These are phyloP conservation scores for Monosporozyma unispora DNA, from an alignment of 805 yeast genomes.

Conservation along the genomic window DNA sequence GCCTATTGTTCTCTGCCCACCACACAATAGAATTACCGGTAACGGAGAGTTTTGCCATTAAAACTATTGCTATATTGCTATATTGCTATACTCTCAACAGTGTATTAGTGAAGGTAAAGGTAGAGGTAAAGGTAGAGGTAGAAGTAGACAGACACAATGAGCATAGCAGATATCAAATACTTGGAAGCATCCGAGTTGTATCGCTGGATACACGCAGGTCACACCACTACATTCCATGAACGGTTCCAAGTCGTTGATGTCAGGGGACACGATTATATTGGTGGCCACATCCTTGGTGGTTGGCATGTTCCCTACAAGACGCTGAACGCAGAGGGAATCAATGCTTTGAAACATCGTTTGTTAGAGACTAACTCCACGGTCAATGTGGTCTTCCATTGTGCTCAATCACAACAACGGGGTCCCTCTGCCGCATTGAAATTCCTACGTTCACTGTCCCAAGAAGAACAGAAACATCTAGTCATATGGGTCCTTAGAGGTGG, in stretches of 20 bases:
- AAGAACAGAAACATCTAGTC: slow-evolving; percentile 30
- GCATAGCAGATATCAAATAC: slow-evolving; percentile 19
- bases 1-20: too few species aligned
- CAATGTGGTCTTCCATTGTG: slow-evolving; percentile 72
- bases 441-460: slow-evolving; percentile 26
- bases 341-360: slow-evolving; percentile 12
- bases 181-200: slow-evolving; percentile 19
- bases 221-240: slow-evolving; percentile 9
- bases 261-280: slow-evolving; percentile 72
- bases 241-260: slow-evolving; percentile 59
- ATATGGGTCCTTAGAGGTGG: slow-evolving; percentile 80
- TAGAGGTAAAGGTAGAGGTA: too few species aligned
- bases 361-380: slow-evolving; percentile 29
- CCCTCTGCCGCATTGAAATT: slow-evolving; percentile 73
- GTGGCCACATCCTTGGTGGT: slow-evolving; percentile 36
- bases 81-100: too few species aligned
- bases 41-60: background rate
- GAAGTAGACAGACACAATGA: too few species aligned
- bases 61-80: too few species aligned
- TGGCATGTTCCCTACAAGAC: slow-evolving; percentile 23
- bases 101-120: too few species aligned
- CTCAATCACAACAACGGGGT: slow-evolving; percentile 84
- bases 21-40: background rate
- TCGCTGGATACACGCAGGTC: slow-evolving; percentile 23
- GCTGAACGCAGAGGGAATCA: slow-evolving; percentile 42